Percentiles rank a stretch among this genome's conserved stretches.
Evolutionary conservation across 257 asterid species (phyloP).

Genomic region (Nicotiana obtusifolia): DNA sequence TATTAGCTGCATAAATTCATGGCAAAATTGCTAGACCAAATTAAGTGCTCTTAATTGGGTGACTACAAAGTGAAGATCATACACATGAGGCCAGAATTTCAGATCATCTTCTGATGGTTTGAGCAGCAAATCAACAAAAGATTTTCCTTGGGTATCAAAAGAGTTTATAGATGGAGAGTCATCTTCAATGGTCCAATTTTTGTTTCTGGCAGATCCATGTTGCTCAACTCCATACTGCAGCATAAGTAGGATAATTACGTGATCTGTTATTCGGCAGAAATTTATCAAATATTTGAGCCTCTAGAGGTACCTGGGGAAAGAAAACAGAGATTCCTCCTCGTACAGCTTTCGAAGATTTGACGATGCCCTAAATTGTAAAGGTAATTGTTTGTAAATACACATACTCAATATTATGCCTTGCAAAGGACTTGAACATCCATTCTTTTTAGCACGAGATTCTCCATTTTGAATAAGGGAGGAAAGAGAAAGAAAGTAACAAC

Average conservation of each 20-base stretch:
- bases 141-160: conserved; percentile 53
- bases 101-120: conserved; percentile 81
- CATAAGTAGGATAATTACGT: conserved; percentile 12
- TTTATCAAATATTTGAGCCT: neutral
- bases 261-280: neutral
- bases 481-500: neutral
- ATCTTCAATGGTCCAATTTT: conserved; percentile 68
- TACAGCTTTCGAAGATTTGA: conserved; percentile 78
- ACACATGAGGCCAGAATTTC: conserved; percentile 87
- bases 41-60: neutral
- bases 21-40: neutral
- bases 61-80: conserved; percentile 6
- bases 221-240: conserved; percentile 74
- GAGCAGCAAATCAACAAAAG: conserved; percentile 71
- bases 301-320: conserved; percentile 73
- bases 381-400: neutral
- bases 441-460: neutral
- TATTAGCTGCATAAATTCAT: neutral
- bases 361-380: conserved; percentile 42
- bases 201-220: conserved; percentile 80
- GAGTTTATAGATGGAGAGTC: conserved; percentile 70
- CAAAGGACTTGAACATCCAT: neutral
- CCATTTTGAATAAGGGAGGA: neutral
- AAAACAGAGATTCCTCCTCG: conserved; percentile 85
- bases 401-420: neutral